phyloP scores from a whole-genome alignment of 768 basidiomycete genomes.

The Mycena rosella region DNA sequence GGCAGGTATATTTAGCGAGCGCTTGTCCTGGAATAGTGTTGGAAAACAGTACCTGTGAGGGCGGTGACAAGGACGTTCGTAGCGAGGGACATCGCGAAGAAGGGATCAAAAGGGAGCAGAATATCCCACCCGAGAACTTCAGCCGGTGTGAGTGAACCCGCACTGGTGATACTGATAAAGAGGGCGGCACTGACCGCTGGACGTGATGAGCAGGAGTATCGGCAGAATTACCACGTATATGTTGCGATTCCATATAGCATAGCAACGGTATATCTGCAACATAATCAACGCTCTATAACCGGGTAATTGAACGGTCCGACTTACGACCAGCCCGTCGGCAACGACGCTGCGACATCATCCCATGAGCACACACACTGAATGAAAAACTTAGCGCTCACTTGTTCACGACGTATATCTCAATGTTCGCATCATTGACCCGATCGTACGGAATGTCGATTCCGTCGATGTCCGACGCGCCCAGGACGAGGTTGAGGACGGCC shows the following conservation, averaged over 20 bases:
- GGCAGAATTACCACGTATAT: neutral
- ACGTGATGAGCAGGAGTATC: too few species aligned
- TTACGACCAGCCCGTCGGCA: neutral
- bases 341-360: too few species aligned
- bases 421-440: neutral
- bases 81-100: constrained; percentile 2
- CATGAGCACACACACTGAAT: too few species aligned
- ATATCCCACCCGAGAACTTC: neutral
- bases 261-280: constrained; percentile 12
- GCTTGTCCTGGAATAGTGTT: too few species aligned
- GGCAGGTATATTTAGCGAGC: too few species aligned
- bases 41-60: constrained; percentile 8
- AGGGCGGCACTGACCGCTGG: too few species aligned
- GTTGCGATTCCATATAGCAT: constrained; percentile 3
- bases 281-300: too few species aligned
- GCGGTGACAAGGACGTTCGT: neutral
- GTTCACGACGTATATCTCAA: constrained; percentile 5
- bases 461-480: neutral
- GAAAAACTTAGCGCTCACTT: too few species aligned
- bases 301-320: neutral
- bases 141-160: too few species aligned
- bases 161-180: too few species aligned
- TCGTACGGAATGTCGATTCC: neutral
- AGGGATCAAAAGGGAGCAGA: neutral
- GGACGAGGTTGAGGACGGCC: neutral